Conservation (phyloP, 129 eudicot genomes). For the Oenanthe sinensis region DNA sequence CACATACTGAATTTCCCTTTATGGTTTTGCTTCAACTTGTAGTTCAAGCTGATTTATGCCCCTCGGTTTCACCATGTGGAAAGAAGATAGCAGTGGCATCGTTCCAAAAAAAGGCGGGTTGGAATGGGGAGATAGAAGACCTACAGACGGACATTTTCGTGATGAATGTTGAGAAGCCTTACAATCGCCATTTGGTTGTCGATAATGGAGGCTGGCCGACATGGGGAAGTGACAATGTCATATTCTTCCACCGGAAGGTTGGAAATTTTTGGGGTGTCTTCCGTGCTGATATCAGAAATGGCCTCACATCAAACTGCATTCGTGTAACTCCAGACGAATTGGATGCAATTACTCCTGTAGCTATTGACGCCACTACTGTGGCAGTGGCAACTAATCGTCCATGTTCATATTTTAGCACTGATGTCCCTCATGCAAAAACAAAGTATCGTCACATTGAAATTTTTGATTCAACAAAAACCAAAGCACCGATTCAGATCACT, state of each 20-base stretch:
- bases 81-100: slow-evolving; percentile 12
- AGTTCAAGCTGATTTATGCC: slow-evolving; percentile 9
- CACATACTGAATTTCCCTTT: too few relatives aligned
- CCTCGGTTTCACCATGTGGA: slow-evolving; percentile 10
- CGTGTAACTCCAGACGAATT: not conserved
- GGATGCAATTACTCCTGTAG: not conserved
- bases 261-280: not conserved
- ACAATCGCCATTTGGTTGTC: not conserved
- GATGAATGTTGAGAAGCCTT: slow-evolving; percentile 2
- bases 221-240: slow-evolving; percentile 13
- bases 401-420: not conserved
- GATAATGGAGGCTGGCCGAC: slow-evolving; percentile 12
- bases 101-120: not conserved
- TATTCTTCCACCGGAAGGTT: slow-evolving; percentile 4
- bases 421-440: not conserved
- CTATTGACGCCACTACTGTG: slow-evolving; percentile 2
- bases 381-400: slow-evolving; percentile 6
- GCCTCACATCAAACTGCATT: not conserved
- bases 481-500: not conserved
- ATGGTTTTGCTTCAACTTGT: not conserved
- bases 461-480: not conserved
- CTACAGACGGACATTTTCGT: not conserved
- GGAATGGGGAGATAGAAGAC: not conserved
- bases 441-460: slow-evolving; percentile 1
- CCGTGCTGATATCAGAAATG: not conserved